Conservation (phyloP, 306 rosid species). For the Pterocarpus santalinus region DNA sequence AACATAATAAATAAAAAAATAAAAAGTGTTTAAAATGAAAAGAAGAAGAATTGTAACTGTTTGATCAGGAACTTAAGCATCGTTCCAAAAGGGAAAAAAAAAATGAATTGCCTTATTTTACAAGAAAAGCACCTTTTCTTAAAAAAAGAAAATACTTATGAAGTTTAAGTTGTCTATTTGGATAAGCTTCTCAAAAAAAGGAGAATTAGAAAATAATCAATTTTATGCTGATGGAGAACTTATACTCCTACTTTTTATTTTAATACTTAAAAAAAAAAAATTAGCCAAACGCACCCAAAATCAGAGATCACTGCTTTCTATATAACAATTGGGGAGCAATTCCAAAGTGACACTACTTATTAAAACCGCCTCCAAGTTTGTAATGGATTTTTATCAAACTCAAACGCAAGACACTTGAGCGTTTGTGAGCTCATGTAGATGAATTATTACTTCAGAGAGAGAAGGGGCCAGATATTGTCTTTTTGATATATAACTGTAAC, state of each 20-base stretch:
- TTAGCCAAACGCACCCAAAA: background rate
- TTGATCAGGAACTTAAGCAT: background rate
- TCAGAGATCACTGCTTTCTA: background rate
- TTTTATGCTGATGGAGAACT: background rate
- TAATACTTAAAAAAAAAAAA: no score
- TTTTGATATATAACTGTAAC: background rate
- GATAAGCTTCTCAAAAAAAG: background rate
- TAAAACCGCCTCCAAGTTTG: constrained; percentile 5
- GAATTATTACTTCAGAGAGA: background rate
- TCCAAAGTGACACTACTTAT: background rate
- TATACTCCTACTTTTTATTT: no score
- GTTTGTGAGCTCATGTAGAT: background rate
- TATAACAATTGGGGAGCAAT: background rate
- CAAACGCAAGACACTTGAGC: background rate
- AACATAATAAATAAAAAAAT: background rate
- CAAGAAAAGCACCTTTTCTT: no score
- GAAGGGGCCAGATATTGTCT: background rate
- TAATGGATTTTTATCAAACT: background rate
- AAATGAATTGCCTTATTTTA: no score
- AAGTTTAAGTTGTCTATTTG: background rate
- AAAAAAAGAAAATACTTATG: no score
- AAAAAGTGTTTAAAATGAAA: background rate
- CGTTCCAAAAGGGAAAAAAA: background rate
- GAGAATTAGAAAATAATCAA: background rate
- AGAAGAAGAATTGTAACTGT: background rate